Evolutionary conservation across 148 eudicot genomes (phyloP).

Genomic region (Fagopyrum esculentum): DNA sequence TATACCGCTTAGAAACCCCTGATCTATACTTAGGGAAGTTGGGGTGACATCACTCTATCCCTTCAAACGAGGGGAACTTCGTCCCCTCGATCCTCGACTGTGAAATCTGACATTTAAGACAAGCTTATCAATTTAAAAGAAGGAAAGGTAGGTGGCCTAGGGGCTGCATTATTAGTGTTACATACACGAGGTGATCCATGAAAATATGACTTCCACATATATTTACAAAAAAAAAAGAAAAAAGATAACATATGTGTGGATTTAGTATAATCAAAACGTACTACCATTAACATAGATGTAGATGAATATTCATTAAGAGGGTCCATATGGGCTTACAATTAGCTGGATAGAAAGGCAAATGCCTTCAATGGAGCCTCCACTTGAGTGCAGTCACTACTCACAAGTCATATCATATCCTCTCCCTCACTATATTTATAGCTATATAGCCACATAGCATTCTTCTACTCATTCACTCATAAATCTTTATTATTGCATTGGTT

Average conservation of each 20-base stretch:
- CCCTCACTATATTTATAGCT: not conserved
- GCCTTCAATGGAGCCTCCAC: constrained; percentile 15
- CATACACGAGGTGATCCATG: not conserved
- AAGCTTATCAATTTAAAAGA: too few relatives aligned
- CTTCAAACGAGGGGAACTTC: too few relatives aligned
- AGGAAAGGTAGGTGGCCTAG: too few relatives aligned
- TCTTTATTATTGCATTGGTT: not conserved
- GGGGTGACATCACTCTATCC: too few relatives aligned
- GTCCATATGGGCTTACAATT: constrained; percentile 47
- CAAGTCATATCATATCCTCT: not conserved
- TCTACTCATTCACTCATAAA: not conserved
- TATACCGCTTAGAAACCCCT: too few relatives aligned
- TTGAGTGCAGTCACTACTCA: constrained; percentile 10
- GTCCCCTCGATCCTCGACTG: too few relatives aligned
- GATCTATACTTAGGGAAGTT: too few relatives aligned
- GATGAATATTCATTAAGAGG: constrained; percentile 18
- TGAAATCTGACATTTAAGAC: too few relatives aligned
- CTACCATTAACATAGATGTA: not conserved
- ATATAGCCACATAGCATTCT: not conserved
- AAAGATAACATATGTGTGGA: not conserved
- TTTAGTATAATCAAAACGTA: not conserved
- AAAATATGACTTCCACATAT: constrained; percentile 7
- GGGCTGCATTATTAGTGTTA: not conserved
- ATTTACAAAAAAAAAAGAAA: not conserved
- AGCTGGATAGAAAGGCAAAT: constrained; percentile 54